These are phyloP conservation scores for Lanmaoa pseudosensibilis DNA, from an alignment of 768 basidiomycete genomes.

Conservation along the genomic window DNA sequence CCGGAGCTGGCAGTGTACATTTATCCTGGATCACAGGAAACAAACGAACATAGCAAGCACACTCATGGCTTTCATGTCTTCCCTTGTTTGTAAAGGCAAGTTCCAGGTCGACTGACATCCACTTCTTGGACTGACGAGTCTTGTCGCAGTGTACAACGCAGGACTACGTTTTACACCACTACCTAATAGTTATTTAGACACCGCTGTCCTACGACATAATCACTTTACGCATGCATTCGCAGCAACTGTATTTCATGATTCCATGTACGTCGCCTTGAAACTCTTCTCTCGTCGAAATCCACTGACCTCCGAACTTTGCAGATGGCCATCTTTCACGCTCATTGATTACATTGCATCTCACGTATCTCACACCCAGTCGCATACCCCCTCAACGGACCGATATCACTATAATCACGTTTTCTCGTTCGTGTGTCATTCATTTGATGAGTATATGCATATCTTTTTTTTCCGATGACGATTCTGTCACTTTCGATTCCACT, in stretches of 20 bases:
- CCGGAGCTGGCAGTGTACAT: conserved; percentile 75
- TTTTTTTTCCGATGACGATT: conserved; percentile 4
- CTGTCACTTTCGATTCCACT: conserved; percentile 1
- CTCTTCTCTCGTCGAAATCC: not conserved
- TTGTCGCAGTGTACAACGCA: conserved; percentile 28
- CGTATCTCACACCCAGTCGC: conserved; percentile 17
- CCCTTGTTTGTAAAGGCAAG: conserved; percentile 29
- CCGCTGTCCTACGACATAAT: conserved; percentile 32
- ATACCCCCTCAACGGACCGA: conserved; percentile 31
- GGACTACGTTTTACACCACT: conserved; percentile 26
- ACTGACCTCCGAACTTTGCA: conserved; percentile 10
- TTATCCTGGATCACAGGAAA: conserved; percentile 72
- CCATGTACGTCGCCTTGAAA: conserved; percentile 14
- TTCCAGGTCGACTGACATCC: not conserved
- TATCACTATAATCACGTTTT: conserved; percentile 25
- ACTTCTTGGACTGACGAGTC: conserved; percentile 1
- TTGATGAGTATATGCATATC: conserved; percentile 12
- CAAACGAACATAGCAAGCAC: conserved; percentile 32
- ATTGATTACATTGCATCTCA: conserved; percentile 23
- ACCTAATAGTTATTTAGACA: conserved; percentile 27
- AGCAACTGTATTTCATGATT: conserved; percentile 32
- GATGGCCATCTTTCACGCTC: conserved; percentile 31
- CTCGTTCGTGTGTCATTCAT: conserved; percentile 28
- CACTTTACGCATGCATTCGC: conserved; percentile 21
- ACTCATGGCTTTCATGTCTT: not conserved